These are phyloP conservation scores for Wickerhamiella qilinensis DNA, from an alignment of 805 yeast genomes.

Conservation along the genomic window DNA sequence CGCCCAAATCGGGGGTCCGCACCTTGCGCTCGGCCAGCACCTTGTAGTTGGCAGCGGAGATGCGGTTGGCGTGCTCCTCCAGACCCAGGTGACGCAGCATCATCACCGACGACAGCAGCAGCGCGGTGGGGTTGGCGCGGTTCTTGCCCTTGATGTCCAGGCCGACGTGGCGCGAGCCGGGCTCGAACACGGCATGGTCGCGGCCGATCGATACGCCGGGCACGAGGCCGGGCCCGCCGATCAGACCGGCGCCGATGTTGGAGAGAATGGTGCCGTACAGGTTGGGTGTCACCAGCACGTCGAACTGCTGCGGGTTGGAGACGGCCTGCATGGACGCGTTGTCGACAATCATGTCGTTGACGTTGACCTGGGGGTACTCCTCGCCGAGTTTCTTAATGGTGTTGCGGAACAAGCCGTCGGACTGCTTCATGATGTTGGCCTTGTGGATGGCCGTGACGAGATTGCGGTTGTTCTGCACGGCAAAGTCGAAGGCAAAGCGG, in stretches of 20 bases:
- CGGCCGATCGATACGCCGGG: slow-evolving; percentile 98
- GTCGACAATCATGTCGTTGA: slow-evolving; percentile 91
- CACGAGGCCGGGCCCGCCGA: slow-evolving; percentile 97
- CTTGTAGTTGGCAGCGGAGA: slow-evolving; percentile 74
- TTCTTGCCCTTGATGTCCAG: slow-evolving; percentile 87
- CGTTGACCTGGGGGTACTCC: slow-evolving; percentile 66
- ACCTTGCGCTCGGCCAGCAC: slow-evolving; percentile 78
- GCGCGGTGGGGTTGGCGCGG: slow-evolving; percentile 95
- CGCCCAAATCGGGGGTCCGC: slow-evolving; percentile 86
- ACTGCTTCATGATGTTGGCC: slow-evolving; percentile 97
- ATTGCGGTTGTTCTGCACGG: slow-evolving; percentile 79
- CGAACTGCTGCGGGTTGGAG: slow-evolving; percentile 94
- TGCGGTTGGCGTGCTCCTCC: slow-evolving; percentile 67
- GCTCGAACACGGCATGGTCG: slow-evolving; percentile 95
- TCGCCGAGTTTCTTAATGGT: slow-evolving; percentile 79
- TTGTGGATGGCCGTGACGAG: slow-evolving; percentile 94
- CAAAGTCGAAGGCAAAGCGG: slow-evolving; percentile 92
- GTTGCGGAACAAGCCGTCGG: slow-evolving; percentile 94
- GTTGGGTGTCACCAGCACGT: slow-evolving; percentile 94
- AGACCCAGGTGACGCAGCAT: slow-evolving; percentile 91
- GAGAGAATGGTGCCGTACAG: slow-evolving; percentile 94
- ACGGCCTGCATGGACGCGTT: slow-evolving; percentile 99
- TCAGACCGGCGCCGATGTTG: slow-evolving; percentile 92
- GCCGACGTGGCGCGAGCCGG: slow-evolving; percentile 99
- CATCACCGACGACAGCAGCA: slow-evolving; percentile 82